A percentile compares a stretch with the other conserved stretches of the same genome.
Evolutionary conservation across 495 filamentous ascomycete species (phyloP).

Genomic region (Xylaria intraflava): DNA sequence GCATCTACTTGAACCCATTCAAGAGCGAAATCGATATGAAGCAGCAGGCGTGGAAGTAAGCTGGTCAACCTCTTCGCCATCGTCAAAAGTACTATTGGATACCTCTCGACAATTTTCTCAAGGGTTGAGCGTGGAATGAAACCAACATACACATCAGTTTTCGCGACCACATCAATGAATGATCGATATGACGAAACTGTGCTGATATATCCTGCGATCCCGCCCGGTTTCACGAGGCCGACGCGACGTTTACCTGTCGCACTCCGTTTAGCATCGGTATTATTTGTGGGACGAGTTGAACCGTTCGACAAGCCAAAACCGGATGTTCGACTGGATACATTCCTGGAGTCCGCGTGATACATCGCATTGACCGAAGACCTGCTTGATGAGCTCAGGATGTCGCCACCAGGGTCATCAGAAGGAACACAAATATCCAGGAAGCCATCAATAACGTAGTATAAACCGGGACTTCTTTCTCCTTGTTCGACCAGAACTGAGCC

Average conservation of each 20-base stretch:
- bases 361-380: slow-evolving; percentile 30
- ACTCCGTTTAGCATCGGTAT: slow-evolving; percentile 14
- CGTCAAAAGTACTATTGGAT: slow-evolving; percentile 85
- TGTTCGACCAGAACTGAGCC: slow-evolving; percentile 95
- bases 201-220: slow-evolving; percentile 88
- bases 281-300: slow-evolving; percentile 5
- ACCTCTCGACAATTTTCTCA: slow-evolving; percentile 84
- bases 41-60: slow-evolving; percentile 80
- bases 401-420: slow-evolving; percentile 27
- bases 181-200: slow-evolving; percentile 91
- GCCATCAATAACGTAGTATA: slow-evolving; percentile 97
- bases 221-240: slow-evolving; percentile 90
- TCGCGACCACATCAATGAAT: slow-evolving; percentile 92
- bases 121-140: slow-evolving; percentile 83
- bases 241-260: slow-evolving; percentile 51
- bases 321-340: slow-evolving; percentile 15
- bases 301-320: slow-evolving; percentile 12
- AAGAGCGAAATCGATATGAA: slow-evolving; percentile 95
- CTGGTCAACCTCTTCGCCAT: slow-evolving; percentile 92
- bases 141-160: slow-evolving; percentile 97
- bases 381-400: slow-evolving; percentile 30
- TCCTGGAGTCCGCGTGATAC: slow-evolving; percentile 27
- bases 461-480: slow-evolving; percentile 86
- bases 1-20: slow-evolving; percentile 97
- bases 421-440: slow-evolving; percentile 80